phyloP scores from a whole-genome alignment of 805 yeast species.

The Candida khao-thaluensis region DNA sequence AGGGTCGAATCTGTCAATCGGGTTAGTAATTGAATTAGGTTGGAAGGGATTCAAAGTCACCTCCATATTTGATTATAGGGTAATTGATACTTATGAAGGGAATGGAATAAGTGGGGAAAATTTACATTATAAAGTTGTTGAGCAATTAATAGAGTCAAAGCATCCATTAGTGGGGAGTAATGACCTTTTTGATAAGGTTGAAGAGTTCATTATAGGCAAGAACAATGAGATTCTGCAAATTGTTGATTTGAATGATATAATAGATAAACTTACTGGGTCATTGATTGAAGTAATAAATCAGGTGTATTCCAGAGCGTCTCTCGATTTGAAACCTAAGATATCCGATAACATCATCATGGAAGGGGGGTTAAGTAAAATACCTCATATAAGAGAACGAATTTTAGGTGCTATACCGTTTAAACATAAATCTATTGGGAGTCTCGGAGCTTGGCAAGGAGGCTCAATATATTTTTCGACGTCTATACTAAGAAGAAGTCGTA shows the following conservation, averaged over 20 bases:
- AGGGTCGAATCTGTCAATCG: slow-evolving; percentile 21
- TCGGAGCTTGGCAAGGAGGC: slow-evolving; percentile 34
- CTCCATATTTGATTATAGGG: slow-evolving; percentile 26
- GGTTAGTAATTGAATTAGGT: slow-evolving; percentile 29
- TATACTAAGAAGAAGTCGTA: slow-evolving; percentile 16
- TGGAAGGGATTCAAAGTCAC: slow-evolving; percentile 24
- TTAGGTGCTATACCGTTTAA: slow-evolving; percentile 8
- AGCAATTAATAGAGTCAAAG: slow-evolving; percentile 12
- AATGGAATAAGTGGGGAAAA: slow-evolving; percentile 13
- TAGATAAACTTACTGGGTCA: slow-evolving; percentile 8
- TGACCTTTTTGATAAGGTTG: not conserved
- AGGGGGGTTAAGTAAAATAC: slow-evolving; percentile 25
- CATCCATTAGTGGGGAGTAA: not conserved
- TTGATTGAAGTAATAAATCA: slow-evolving; percentile 5
- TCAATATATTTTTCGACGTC: slow-evolving; percentile 28
- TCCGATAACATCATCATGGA: slow-evolving; percentile 21
- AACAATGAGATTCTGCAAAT: slow-evolving; percentile 5
- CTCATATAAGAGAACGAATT: slow-evolving; percentile 22
- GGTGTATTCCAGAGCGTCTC: slow-evolving; percentile 4
- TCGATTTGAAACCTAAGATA: slow-evolving; percentile 23
- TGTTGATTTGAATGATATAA: slow-evolving; percentile 2
- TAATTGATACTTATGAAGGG: slow-evolving; percentile 11
- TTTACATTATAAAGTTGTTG: slow-evolving; percentile 13
- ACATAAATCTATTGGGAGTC: slow-evolving; percentile 2
- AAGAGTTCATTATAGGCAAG: slow-evolving; percentile 7